Base-by-base conservation (phyloP, 345 rosid species). In the Eucalyptus pauciflora region DNA sequence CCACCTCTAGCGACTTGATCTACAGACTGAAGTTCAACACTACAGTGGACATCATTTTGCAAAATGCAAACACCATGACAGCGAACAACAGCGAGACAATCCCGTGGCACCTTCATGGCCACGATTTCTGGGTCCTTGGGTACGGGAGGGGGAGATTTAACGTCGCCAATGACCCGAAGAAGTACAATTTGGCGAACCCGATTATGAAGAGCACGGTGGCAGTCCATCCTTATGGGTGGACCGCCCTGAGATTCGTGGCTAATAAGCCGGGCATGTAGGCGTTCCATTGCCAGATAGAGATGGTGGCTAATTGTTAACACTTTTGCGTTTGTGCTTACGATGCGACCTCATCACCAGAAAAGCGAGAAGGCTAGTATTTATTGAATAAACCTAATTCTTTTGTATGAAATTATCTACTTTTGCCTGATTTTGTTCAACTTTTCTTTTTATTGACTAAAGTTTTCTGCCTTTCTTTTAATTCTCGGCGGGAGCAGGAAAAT, bases 181-280 rank as follows among this genome's bases (percentile, higher is more conserved):
- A 51, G 56, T 51, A 51, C 56, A 51, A 51, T 51, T 51, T 51
- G 56, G 22, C 8, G 22, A 51, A 51, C 56, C 56, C 24, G 50
- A 49, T 49, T 14, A 49, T 49, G 50, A 49, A 12, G 50, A 13
- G 3, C 50, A 49, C 50, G 50, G 50, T 49, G 14, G 50, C 4
- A 4, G 50, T 49, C 50, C 50, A 49, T 49, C 50, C 50, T 12
- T 49, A 49, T 4, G 50, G 14, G 50, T 49, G 50, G 97, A 94
- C 97, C 0, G 97, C 96, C 25, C 85, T 95, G 91, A 91, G 97
- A 86, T 97, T 96, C 85, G 86, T 58, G 85, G 93, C 96, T 14
- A 93, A 96, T 88, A 97, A 97, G 27, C 96, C 96, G 0, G 97
- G 98, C 25, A 95, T 91, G 50, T 49, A 49, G 50, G 50, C 50